These are phyloP conservation scores for Rhinocladiella similis DNA, from an alignment of 2,329 filamentous ascomycete genomes.

Conservation along the genomic window DNA sequence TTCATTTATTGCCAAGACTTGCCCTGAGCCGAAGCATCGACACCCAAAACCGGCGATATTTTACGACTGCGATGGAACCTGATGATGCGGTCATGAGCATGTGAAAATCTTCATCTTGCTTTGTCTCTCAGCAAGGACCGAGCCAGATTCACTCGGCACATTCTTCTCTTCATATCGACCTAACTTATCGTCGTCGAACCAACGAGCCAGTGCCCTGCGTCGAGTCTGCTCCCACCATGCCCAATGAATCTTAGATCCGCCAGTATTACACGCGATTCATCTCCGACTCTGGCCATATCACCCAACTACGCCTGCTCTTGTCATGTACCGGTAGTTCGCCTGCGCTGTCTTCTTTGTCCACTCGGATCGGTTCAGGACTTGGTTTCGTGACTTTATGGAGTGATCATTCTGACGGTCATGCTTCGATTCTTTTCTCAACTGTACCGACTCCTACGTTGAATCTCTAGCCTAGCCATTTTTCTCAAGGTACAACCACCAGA, in stretches of 20 bases:
- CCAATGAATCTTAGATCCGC: slow-evolving; percentile 2
- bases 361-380: background rate
- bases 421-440: background rate
- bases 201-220: background rate
- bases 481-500: background rate
- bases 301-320: background rate
- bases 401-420: background rate
- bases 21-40: too few relatives aligned
- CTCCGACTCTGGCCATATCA: slow-evolving; percentile 1
- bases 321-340: slow-evolving; percentile 9
- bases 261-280: slow-evolving; percentile 3
- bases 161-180: background rate
- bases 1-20: too few relatives aligned
- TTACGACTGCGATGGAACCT: background rate
- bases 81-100: background rate
- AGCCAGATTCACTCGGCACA: too few relatives aligned
- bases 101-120: background rate
- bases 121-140: background rate
- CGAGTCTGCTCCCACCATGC: background rate
- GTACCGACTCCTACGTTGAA: background rate
- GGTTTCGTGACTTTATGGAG: background rate
- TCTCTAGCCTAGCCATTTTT: background rate
- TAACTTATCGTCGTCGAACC: background rate
- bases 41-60: too few relatives aligned
- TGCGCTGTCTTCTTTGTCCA: slow-evolving; percentile 1